Percentiles rank a stretch among this genome's conserved stretches.
Evolutionary conservation across 2,329 filamentous ascomycete genomes (phyloP).

Genomic region (Fusarium siculi): DNA sequence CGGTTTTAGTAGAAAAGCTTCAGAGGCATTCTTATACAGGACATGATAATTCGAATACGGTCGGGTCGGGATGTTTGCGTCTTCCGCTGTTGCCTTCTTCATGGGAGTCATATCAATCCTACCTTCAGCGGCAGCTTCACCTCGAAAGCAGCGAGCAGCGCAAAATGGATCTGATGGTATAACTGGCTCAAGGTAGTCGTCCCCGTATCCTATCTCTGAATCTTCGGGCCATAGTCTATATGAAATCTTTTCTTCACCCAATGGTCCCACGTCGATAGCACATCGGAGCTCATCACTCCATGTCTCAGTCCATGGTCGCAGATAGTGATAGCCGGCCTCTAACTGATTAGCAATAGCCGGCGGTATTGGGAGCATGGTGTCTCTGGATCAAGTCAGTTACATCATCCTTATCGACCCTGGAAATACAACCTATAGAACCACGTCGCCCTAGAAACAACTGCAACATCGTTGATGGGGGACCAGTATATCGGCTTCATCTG

Average conservation of each 20-base stretch:
- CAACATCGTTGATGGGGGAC: slow-evolving; percentile 91
- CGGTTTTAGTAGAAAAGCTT: slow-evolving; percentile 88
- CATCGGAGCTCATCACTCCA: slow-evolving; percentile 93
- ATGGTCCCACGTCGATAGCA: slow-evolving; percentile 87
- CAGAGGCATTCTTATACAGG: slow-evolving; percentile 81
- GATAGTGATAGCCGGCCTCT: slow-evolving; percentile 87
- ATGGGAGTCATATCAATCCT: slow-evolving; percentile 50
- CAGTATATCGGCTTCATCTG: slow-evolving; percentile 98
- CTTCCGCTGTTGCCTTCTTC: slow-evolving; percentile 51
- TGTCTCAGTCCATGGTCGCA: slow-evolving; percentile 89
- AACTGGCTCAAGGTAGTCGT: slow-evolving; percentile 47
- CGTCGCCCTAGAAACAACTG: slow-evolving; percentile 83
- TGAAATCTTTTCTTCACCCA: slow-evolving; percentile 90
- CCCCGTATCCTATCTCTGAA: slow-evolving; percentile 34
- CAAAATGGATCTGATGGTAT: slow-evolving; percentile 68
- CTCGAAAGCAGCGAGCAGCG: slow-evolving; percentile 67
- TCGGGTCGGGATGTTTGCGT: slow-evolving; percentile 55
- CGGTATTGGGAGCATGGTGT: slow-evolving; percentile 92
- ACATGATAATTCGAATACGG: slow-evolving; percentile 82
- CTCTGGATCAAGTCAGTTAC: slow-evolving; percentile 54
- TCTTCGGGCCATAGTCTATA: slow-evolving; percentile 82
- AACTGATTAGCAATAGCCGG: slow-evolving; percentile 88
- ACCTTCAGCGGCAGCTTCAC: slow-evolving; percentile 68
- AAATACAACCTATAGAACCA: slow-evolving; percentile 85
- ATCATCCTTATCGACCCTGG: too few relatives aligned